Conservation (phyloP, 2,329 filamentous ascomycete genomes). For the Alternaria triticimaculans region DNA sequence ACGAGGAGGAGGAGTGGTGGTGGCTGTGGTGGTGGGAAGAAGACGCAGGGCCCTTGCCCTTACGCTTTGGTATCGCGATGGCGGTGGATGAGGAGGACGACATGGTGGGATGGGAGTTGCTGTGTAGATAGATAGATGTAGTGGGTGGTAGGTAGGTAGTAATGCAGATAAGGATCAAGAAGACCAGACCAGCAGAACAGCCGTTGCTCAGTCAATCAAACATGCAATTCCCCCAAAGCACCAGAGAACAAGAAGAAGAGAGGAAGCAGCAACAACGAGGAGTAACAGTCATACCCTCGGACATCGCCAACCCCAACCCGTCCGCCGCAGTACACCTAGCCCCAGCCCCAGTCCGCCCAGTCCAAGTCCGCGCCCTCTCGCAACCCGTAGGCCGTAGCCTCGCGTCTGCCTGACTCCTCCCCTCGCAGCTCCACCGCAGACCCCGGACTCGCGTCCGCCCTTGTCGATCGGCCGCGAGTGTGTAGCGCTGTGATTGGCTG, state of each 20-base stretch:
- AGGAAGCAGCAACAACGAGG: not conserved
- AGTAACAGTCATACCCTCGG: not conserved
- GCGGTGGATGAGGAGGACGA: slow-evolving; percentile 38
- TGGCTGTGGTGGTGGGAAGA: not conserved
- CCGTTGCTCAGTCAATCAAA: not conserved
- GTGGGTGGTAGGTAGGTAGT: not conserved
- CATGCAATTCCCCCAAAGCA: not conserved
- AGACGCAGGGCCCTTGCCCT: slow-evolving; percentile 31
- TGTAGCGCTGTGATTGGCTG: not conserved
- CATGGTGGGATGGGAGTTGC: not conserved
- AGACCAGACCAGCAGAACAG: not conserved
- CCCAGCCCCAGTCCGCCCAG: not conserved
- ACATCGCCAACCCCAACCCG: not conserved
- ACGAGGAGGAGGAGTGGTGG: not conserved
- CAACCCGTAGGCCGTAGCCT: not conserved
- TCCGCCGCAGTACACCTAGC: not conserved
- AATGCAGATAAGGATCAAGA: not conserved
- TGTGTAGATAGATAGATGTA: not conserved
- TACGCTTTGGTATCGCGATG: slow-evolving; percentile 69
- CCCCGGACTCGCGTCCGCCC: not conserved
- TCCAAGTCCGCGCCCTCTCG: not conserved
- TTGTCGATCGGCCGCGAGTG: not conserved
- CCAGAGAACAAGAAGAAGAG: not conserved
- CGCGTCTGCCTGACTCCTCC: not conserved
- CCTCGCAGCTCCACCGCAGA: not conserved